Conservation (phyloP, 495 filamentous ascomycete species). For the Poronia punctata region DNA sequence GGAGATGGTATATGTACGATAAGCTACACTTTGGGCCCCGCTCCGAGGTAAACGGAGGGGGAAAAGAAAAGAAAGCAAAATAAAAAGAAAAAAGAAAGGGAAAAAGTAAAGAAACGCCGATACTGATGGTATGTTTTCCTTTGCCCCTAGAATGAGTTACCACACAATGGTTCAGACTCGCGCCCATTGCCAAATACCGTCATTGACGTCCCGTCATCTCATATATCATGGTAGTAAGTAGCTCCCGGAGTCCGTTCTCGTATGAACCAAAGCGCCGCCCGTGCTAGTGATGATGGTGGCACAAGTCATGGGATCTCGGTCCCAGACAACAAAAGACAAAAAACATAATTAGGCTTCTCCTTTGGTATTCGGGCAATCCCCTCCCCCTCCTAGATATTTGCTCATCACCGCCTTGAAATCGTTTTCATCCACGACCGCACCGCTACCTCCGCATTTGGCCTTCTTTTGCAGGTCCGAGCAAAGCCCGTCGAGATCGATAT, state of each 20-base stretch:
- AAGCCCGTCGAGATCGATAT: conserved; percentile 86
- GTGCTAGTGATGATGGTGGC: conserved; percentile 1
- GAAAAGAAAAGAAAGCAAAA: no score
- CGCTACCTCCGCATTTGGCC: conserved; percentile 88
- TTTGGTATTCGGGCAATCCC: conserved; percentile 11
- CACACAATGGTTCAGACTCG: no score
- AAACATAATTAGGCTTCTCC: not conserved
- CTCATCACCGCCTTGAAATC: conserved; percentile 80
- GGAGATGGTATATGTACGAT: no score
- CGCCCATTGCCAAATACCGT: no score
- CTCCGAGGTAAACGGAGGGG: no score
- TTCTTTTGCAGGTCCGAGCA: conserved; percentile 94
- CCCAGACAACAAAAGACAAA: not conserved
- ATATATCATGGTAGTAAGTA: conserved; percentile 1
- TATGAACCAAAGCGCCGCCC: conserved; percentile 3
- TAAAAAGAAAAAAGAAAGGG: no score
- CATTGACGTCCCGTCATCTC: no score
- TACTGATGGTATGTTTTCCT: no score
- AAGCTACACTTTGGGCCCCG: no score
- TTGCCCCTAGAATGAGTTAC: no score
- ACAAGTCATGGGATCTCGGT: conserved; percentile 2
- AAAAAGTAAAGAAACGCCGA: no score
- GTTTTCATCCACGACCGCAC: conserved; percentile 83
- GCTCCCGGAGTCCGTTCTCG: not conserved
- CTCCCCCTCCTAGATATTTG: conserved; percentile 34